Base-by-base conservation (phyloP, 2,329 filamentous ascomycete genomes). In the Epichloe uncinata region DNA sequence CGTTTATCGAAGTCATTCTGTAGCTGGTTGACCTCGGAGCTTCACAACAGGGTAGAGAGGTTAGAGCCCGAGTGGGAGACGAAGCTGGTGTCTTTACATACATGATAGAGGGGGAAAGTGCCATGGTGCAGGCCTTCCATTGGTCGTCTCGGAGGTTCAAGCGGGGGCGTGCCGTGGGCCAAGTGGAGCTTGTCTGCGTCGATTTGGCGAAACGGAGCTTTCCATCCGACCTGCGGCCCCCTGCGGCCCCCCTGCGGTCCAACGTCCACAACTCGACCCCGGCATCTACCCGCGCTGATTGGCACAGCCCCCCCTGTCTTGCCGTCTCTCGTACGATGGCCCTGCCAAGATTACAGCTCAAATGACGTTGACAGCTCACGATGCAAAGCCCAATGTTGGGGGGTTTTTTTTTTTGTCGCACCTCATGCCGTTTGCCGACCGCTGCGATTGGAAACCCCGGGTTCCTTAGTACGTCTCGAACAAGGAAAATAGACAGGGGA, bases 1-100 rank as follows among this genome's bases (percentile, higher is more conserved):
- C 72, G 55, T 73, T 73, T 52, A 74, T 74, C 6, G 73, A 75
- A 35, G 70, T 63, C 71, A 73, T 69, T 8, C 9, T 11, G 26
- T 30, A 30, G 26, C 26, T 30, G 8, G 26, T 30, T 30, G 26
- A 30, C 26, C 8, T 30, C 8, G 26, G 26, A 30, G 26, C 26
- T 30, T 30, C 26, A 30, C 26, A 30, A 30, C 26, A 30, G 26
- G 26, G 26, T 30, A 30, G 8, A 26, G 26, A 26, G 26, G 26
- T 30, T 30, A 9, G 8, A 30, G 26, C 2, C 26, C 8, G 26
- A 30, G 26, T 30, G 26, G 26, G 26, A 30, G 26, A 30, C 26
- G 26, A 9, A 30, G 8, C 26, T 30, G 26, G 26, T 9, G 26
- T 30, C 26, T 16, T 16, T 16, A 16, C 16, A 16, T 16, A 16